A percentile compares a stretch with the other conserved stretches of the same genome.
Evolutionary conservation across 78 protist genomes (phyloP).

Genomic region (Dictyostelium brefeldianum): DNA sequence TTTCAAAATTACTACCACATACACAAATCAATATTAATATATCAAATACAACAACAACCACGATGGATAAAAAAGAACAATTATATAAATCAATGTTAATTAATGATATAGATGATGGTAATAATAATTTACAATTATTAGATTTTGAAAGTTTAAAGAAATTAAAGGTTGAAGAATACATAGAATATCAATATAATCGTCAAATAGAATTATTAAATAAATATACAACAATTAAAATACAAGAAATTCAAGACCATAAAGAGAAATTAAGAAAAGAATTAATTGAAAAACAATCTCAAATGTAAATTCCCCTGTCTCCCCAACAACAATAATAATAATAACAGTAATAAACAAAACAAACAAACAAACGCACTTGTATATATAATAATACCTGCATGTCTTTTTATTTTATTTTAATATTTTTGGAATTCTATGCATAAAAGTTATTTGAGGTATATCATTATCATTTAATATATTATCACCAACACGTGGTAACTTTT

Average conservation of each 20-base stretch:
- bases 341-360: neutral
- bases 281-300: neutral
- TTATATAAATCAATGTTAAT: constrained; percentile 3
- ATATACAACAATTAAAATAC: neutral
- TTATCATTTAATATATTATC: neutral
- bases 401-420: neutral
- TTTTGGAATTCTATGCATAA: constrained; percentile 43
- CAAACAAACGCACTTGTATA: neutral
- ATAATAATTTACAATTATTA: neutral
- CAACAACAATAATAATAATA: neutral
- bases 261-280: constrained; percentile 13
- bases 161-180: constrained; percentile 5
- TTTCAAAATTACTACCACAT: too few species aligned
- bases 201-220: constrained; percentile 12
- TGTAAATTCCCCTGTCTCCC: too few species aligned
- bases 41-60: neutral
- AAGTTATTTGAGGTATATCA: constrained; percentile 33
- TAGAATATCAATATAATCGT: neutral
- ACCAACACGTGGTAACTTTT: constrained; percentile 30
- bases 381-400: too few species aligned
- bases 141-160: constrained; percentile 7
- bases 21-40: neutral
- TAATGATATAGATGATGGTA: neutral
- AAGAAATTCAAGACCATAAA: neutral
- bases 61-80: neutral